These are phyloP conservation scores for Globisporangium apiculatum DNA, from an alignment of 352 stramenopile species.

Conservation along the genomic window DNA sequence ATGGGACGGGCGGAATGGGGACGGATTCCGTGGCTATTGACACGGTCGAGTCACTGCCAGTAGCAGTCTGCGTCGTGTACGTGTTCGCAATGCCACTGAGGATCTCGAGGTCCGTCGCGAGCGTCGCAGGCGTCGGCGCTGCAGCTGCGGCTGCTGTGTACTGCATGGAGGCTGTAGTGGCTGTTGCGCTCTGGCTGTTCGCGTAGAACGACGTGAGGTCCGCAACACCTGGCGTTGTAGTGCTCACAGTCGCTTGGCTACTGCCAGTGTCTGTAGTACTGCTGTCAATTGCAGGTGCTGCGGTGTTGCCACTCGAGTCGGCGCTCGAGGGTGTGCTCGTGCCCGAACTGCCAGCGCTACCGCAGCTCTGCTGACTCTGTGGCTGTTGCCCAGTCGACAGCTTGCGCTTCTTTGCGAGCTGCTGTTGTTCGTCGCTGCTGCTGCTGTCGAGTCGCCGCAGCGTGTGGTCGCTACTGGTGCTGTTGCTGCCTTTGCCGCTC, in stretches of 20 bases:
- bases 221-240: slow-evolving; percentile 5
- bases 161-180: slow-evolving; percentile 7
- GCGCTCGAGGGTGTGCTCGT: slow-evolving; percentile 11
- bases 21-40: neutral
- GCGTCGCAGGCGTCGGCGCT: neutral
- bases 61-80: slow-evolving; percentile 62
- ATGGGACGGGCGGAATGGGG: neutral
- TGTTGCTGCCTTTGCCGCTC: slow-evolving; percentile 3
- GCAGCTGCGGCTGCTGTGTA: slow-evolving; percentile 9
- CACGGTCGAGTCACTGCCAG: slow-evolving; percentile 16
- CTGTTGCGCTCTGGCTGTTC: slow-evolving; percentile 11
- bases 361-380: neutral
- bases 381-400: slow-evolving; percentile 12
- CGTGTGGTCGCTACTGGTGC: slow-evolving; percentile 10
- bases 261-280: neutral
- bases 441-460: slow-evolving; percentile 13
- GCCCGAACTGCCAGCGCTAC: neutral
- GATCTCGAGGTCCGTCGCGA: slow-evolving; percentile 64
- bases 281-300: neutral
- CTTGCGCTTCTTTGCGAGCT: slow-evolving; percentile 44
- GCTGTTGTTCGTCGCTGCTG: slow-evolving; percentile 9
- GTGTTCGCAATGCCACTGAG: slow-evolving; percentile 79
- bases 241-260: neutral
- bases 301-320: neutral
- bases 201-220: slow-evolving; percentile 69